Conservation (phyloP, 192 early-diverging fungal species). For the Dimargaris xerosporica region DNA sequence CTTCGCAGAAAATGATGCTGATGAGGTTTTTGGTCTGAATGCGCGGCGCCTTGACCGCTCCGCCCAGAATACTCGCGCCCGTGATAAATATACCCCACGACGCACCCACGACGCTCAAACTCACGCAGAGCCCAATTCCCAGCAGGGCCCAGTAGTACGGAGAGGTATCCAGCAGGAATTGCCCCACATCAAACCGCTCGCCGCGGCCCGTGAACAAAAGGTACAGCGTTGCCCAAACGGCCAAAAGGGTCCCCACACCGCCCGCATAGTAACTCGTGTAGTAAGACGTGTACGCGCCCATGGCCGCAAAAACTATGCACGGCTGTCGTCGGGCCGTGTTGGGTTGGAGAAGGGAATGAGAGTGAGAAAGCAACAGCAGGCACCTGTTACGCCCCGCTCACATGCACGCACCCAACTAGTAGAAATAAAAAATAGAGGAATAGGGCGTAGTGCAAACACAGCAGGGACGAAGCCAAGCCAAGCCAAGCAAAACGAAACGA, state of each 20-base stretch:
- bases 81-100: conserved; percentile 96
- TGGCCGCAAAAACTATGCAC: no score
- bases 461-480: neutral
- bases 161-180: conserved; percentile 54
- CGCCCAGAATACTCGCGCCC: conserved; percentile 79
- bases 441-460: neutral
- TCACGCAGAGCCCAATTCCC: conserved; percentile 73
- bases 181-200: conserved; percentile 75
- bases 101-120: conserved; percentile 80
- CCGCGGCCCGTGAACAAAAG: conserved; percentile 77
- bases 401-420: no score
- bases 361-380: no score
- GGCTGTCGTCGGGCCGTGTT: no score
- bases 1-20: conserved; percentile 98
- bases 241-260: neutral
- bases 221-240: conserved; percentile 36
- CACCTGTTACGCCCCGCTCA: no score
- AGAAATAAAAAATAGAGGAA: neutral
- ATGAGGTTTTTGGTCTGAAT: conserved; percentile 96
- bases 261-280: neutral
- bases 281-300: neutral
- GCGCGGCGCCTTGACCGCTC: conserved; percentile 74
- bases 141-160: conserved; percentile 82
- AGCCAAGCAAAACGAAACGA: no score
- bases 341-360: no score